These are phyloP conservation scores for Macrocystidia cucumis DNA, from an alignment of 1,284 basidiomycete genomes.

Conservation along the genomic window DNA sequence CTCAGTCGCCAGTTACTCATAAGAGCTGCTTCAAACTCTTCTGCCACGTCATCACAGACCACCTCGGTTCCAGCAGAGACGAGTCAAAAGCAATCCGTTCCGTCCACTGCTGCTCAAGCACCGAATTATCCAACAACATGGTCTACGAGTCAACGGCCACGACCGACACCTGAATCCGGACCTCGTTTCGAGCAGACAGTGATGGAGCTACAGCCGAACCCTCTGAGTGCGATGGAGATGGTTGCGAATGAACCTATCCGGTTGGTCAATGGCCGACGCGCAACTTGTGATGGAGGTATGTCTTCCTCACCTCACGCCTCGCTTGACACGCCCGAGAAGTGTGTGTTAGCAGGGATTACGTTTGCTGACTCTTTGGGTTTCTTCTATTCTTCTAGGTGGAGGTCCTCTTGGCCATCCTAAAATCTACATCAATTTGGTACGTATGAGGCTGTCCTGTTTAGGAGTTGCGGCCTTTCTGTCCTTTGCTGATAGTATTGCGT, in stretches of 20 bases:
- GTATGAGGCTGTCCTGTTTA: slow-evolving; percentile 19
- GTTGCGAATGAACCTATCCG: slow-evolving; percentile 83
- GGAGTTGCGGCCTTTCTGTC: no score
- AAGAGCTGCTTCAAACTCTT: slow-evolving; percentile 1
- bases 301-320: slow-evolving; percentile 9
- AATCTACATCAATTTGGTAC: slow-evolving; percentile 91
- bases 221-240: slow-evolving; percentile 89
- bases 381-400: slow-evolving; percentile 49
- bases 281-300: slow-evolving; percentile 92
- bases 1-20: neutral
- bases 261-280: slow-evolving; percentile 74
- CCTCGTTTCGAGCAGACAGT: slow-evolving; percentile 91
- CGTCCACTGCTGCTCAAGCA: slow-evolving; percentile 47
- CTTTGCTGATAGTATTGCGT: neutral
- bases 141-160: slow-evolving; percentile 67
- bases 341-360: neutral
- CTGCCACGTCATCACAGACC: slow-evolving; percentile 16
- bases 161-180: slow-evolving; percentile 45
- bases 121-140: slow-evolving; percentile 74
- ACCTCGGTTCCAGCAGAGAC: slow-evolving; percentile 24
- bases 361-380: neutral
- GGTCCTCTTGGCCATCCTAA: slow-evolving; percentile 97
- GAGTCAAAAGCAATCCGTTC: slow-evolving; percentile 14
- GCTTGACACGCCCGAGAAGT: slow-evolving; percentile 1
- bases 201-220: slow-evolving; percentile 82